A percentile compares a stretch with the other conserved stretches of the same genome.
phyloP scores from a whole-genome alignment of 805 yeast genomes.

The Yarrowia porcina region DNA sequence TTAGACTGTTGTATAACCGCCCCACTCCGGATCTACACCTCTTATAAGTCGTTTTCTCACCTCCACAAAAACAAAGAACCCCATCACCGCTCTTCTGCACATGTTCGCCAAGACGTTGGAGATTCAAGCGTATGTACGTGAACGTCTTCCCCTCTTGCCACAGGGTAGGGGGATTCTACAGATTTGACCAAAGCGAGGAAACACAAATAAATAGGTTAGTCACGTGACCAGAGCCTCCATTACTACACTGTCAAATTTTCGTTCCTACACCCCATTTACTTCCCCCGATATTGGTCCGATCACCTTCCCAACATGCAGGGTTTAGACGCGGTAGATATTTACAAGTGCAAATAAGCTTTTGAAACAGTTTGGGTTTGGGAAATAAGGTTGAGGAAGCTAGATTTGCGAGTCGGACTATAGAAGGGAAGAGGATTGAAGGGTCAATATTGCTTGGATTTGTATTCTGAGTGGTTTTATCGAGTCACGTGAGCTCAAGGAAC shows the following conservation, averaged over 20 bases:
- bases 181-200: no score
- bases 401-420: not conserved
- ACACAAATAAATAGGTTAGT: no score
- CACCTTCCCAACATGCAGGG: no score
- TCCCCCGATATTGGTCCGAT: no score
- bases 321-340: not conserved
- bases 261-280: no score
- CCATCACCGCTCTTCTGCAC: not conserved
- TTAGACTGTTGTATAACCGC: no score
- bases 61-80: not conserved
- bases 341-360: not conserved
- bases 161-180: not conserved
- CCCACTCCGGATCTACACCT: no score
- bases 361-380: not conserved
- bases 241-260: no score
- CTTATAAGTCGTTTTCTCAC: not conserved
- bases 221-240: not conserved
- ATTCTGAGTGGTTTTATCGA: not conserved
- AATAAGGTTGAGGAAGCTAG: not conserved
- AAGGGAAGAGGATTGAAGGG: not conserved
- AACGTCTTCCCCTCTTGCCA: not conserved
- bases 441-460: not conserved
- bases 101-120: not conserved
- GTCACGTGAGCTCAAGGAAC: not conserved
- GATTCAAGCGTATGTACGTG: not conserved